Base-by-base conservation (phyloP, 192 early-diverging fungal genomes). In the Spizellomyces sp. region DNA sequence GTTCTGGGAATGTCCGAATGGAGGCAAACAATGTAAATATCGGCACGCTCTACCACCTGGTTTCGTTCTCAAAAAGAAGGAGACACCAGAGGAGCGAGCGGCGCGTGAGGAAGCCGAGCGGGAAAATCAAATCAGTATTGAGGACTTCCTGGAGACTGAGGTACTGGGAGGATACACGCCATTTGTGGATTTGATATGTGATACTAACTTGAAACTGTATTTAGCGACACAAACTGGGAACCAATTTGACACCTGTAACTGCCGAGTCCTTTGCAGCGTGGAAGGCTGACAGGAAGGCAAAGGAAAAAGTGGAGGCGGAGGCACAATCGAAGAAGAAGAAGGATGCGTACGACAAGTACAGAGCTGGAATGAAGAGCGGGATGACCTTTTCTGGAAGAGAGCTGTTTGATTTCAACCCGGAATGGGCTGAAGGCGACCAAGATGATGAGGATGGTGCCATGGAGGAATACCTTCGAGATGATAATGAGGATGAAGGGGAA, bases 1-100 rank as follows among this genome's bases (percentile, higher is more conserved):
- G 97, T 99, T 99, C 87, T 99, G 97, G 97, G 95, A 95, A 65
- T 99, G 97, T 77, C 98, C 98, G 45, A 96, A 95, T 73, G 95
- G 95, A 69, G 92, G 93, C 79, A 83, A 79, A 77, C 27, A 87
- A 70, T 99, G 98, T 85, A 97, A 95, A 83, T 99, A 99, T 77
- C 84, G 89, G 64, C 98, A 99, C 76, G 95, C 95, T 58, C 83
- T 99, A 78, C 98, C 98, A 41, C 94, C 93, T 48, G 98, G 98
- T 8, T 99, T 94, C 75, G 86, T 98, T 6, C 80, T 99, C 42
- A 97, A 98, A 75, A 91, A 90, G 69, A 96, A 97, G 85, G 86
- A 87, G 76, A 87, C 86, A 8, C 75, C 69, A 59, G 89, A 92
- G 67, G 91, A 93, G 72, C 90, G 93, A 81, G 80, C 77, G 72